phyloP scores from a whole-genome alignment of 768 basidiomycete genomes.

The Postia placenta region DNA sequence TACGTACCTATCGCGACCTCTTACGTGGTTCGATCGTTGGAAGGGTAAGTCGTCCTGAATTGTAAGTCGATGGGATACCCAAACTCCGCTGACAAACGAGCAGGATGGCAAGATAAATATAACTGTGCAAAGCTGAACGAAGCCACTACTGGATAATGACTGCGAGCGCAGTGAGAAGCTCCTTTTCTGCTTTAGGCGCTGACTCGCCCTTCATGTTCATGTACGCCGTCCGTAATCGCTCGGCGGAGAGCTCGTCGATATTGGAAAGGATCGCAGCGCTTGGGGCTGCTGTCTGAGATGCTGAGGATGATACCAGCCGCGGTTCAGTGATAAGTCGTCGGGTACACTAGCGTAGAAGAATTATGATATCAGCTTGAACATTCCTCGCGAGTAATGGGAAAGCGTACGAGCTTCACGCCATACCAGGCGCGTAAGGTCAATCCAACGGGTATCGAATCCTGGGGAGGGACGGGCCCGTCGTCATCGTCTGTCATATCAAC shows the following conservation, averaged over 20 bases:
- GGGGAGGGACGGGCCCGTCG: constrained; percentile 39
- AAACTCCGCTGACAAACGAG: too few species aligned
- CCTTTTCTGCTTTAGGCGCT: constrained; percentile 16
- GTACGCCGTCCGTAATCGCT: constrained; percentile 60
- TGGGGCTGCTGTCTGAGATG: constrained; percentile 54
- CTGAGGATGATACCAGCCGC: constrained; percentile 35
- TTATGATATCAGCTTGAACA: too few species aligned
- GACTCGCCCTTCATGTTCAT: constrained; percentile 22
- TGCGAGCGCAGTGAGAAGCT: constrained; percentile 16
- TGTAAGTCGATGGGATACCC: too few species aligned
- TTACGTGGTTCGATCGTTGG: too few species aligned
- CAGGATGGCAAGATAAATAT: too few species aligned
- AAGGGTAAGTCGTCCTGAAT: too few species aligned
- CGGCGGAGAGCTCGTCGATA: constrained; percentile 69
- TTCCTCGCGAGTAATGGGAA: not conserved
- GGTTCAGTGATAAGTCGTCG: constrained; percentile 44
- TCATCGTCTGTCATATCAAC: constrained; percentile 77
- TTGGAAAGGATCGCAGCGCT: constrained; percentile 40
- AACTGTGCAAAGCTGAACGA: too few species aligned
- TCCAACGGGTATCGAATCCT: constrained; percentile 43
- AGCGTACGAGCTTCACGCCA: constrained; percentile 72
- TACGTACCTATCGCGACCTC: too few species aligned
- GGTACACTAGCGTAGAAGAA: constrained; percentile 56
- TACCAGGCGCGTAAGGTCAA: constrained; percentile 73
- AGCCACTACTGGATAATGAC: constrained; percentile 16